Evolutionary conservation across 2,329 filamentous ascomycete genomes (phyloP).

Genomic region (Anthostomella pinea): DNA sequence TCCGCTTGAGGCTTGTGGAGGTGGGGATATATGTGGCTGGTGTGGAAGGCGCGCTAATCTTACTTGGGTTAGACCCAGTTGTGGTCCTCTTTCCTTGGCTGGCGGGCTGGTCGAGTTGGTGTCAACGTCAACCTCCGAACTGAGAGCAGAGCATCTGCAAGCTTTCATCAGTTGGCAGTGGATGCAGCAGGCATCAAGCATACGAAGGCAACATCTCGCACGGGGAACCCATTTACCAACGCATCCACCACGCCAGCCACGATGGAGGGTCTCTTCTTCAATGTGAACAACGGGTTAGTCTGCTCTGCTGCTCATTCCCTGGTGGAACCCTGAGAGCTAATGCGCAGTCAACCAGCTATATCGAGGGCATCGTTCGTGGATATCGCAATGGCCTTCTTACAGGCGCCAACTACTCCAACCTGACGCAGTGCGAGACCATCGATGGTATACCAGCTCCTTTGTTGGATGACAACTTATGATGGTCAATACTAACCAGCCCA

Average conservation of each 20-base stretch:
- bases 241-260: slow-evolving; percentile 28
- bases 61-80: too few relatives aligned
- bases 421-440: slow-evolving; percentile 96
- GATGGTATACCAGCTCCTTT: slow-evolving; percentile 66
- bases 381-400: slow-evolving; percentile 94
- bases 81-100: too few relatives aligned
- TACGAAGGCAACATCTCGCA: too few relatives aligned
- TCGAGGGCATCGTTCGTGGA: slow-evolving; percentile 95
- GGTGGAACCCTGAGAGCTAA: slow-evolving; percentile 14
- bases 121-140: slow-evolving; percentile 3
- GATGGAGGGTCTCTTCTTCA: slow-evolving; percentile 94
- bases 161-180: slow-evolving; percentile 14
- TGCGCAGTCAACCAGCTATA: slow-evolving; percentile 60
- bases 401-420: slow-evolving; percentile 85
- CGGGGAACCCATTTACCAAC: slow-evolving; percentile 15
- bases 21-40: slow-evolving; percentile 14
- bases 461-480: not conserved
- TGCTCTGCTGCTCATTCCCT: not conserved
- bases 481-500: slow-evolving; percentile 37
- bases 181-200: slow-evolving; percentile 21
- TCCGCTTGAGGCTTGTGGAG: slow-evolving; percentile 16
- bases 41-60: too few relatives aligned
- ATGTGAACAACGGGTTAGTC: slow-evolving; percentile 83
- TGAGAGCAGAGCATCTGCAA: too few relatives aligned
- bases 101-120: too few relatives aligned